Evolutionary conservation across 345 rosid species (phyloP).

Genomic region (Murraya paniculata): DNA sequence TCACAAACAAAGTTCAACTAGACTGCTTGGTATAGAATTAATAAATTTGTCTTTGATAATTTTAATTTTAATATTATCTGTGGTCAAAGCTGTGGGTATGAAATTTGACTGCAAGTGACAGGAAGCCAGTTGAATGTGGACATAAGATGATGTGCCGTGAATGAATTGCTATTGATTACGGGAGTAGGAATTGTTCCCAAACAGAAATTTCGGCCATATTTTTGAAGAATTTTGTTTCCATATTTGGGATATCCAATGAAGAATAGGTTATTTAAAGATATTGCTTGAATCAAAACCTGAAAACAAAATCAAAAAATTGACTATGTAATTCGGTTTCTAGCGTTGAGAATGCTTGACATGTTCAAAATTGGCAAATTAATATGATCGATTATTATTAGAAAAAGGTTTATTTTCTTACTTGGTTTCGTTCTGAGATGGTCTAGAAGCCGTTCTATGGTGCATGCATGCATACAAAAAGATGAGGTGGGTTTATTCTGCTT

Average conservation of each 20-base stretch:
- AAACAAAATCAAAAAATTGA: background rate
- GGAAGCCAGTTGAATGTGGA: background rate
- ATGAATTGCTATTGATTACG: background rate
- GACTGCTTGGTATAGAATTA: background rate
- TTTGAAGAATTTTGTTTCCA: background rate
- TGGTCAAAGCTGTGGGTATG: background rate
- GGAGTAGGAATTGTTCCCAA: background rate
- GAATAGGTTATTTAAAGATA: too few species aligned
- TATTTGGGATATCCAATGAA: background rate
- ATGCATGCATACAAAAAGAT: too few species aligned
- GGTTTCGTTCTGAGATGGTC: too few species aligned
- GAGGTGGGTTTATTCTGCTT: too few species aligned
- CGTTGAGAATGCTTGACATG: background rate
- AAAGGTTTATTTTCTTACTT: too few species aligned
- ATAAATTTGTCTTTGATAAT: background rate
- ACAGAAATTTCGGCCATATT: background rate
- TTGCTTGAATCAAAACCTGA: background rate
- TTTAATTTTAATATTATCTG: background rate
- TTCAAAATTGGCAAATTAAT: constrained; percentile 5
- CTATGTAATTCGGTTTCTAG: background rate
- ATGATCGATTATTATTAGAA: too few species aligned
- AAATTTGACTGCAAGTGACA: background rate
- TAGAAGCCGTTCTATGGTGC: too few species aligned
- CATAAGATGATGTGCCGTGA: background rate
- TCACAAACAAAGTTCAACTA: background rate